Percentiles rank a stretch among this genome's conserved stretches.
Evolutionary conservation across 1,284 basidiomycete species (phyloP).

Genomic region (Rhodotorula sp.): DNA sequence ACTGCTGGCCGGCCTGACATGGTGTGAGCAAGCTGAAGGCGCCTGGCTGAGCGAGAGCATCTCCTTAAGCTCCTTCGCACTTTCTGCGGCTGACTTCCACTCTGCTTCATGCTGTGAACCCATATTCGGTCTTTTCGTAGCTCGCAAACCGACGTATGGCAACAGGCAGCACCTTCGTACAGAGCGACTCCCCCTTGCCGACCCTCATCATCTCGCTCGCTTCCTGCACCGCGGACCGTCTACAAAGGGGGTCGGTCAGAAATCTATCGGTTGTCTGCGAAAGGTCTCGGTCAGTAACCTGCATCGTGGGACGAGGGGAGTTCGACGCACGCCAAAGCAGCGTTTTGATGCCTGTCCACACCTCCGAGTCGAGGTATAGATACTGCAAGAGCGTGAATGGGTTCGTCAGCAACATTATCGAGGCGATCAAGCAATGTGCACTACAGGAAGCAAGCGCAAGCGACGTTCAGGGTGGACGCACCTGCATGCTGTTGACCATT

Average conservation of each 20-base stretch:
- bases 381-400: conserved; percentile 52
- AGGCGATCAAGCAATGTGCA: background rate
- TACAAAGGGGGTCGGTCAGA: background rate
- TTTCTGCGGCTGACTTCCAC: background rate
- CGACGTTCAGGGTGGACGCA: conserved; percentile 4
- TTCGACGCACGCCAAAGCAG: conserved; percentile 37
- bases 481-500: conserved; percentile 61
- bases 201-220: background rate
- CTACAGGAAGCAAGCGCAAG: background rate
- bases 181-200: background rate
- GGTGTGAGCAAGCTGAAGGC: background rate
- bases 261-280: conserved; percentile 28
- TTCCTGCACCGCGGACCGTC: background rate
- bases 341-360: conserved; percentile 54
- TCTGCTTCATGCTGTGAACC: too few relatives aligned
- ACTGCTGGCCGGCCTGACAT: conserved; percentile 15
- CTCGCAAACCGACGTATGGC: too few relatives aligned
- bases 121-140: too few relatives aligned
- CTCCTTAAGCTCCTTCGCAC: too few relatives aligned
- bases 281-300: too few relatives aligned
- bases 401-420: background rate
- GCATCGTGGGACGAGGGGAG: too few relatives aligned
- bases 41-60: too few relatives aligned
- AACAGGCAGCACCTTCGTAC: too few relatives aligned
- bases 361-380: conserved; percentile 74